Conservation (phyloP, 208 protist genomes). For the Leptomonas pyrrhocoris region DNA sequence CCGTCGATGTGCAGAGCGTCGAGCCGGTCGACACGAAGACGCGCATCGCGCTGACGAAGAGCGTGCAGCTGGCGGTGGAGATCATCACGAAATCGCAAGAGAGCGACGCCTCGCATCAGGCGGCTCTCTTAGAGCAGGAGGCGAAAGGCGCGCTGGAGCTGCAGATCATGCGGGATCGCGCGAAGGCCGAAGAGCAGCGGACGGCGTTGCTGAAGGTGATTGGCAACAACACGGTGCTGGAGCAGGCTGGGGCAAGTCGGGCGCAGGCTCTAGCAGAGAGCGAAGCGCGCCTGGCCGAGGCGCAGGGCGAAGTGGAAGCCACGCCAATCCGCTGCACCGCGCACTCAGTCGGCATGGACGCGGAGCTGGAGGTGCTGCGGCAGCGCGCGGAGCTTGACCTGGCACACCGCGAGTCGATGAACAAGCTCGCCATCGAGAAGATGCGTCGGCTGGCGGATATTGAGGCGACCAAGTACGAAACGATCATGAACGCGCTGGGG, state of each 20-base stretch:
- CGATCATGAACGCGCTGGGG: conserved; percentile 86
- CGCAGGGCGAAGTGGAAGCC: conserved; percentile 54
- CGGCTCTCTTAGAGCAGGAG: conserved; percentile 77
- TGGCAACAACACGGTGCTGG: conserved; percentile 68
- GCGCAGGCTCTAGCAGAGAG: conserved; percentile 79
- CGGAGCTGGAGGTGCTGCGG: conserved; percentile 61
- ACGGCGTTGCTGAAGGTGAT: conserved; percentile 67
- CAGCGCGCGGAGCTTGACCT: conserved; percentile 73
- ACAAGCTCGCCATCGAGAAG: conserved; percentile 81
- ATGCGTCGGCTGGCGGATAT: conserved; percentile 59
- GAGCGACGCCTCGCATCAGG: conserved; percentile 83
- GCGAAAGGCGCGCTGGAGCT: conserved; percentile 67
- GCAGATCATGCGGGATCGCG: conserved; percentile 76
- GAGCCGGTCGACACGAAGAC: conserved; percentile 93
- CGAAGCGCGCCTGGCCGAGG: conserved; percentile 68
- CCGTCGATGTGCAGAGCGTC: conserved; percentile 94
- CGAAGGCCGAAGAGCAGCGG: conserved; percentile 62
- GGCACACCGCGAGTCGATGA: conserved; percentile 58
- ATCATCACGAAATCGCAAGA: conserved; percentile 92
- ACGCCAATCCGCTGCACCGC: conserved; percentile 55
- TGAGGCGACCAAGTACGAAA: conserved; percentile 73
- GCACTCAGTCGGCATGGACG: conserved; percentile 45
- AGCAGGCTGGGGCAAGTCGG: conserved; percentile 68
- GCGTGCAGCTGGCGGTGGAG: conserved; percentile 92
- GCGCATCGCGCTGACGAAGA: conserved; percentile 79